These are phyloP conservation scores for Heterobasidion annosum DNA, from an alignment of 1,284 basidiomycete species.

Conservation along the genomic window DNA sequence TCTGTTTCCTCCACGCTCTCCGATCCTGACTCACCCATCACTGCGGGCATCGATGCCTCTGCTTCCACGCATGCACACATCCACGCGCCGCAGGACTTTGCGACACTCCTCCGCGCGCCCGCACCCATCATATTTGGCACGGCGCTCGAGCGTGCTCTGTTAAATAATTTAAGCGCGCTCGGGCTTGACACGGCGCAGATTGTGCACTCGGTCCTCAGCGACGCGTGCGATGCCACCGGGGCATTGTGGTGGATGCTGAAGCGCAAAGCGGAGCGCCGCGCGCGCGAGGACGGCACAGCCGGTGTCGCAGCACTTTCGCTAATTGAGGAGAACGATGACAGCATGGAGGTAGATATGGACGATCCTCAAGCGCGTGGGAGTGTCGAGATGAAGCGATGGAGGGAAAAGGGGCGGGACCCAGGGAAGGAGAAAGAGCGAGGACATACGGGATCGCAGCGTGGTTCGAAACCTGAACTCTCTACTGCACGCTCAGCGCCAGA, in stretches of 20 bases:
- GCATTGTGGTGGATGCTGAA: slow-evolving; percentile 97
- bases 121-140: slow-evolving; percentile 83
- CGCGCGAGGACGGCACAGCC: slow-evolving; percentile 29
- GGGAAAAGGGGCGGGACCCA: slow-evolving; percentile 6
- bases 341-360: slow-evolving; percentile 5
- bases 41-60: slow-evolving; percentile 31
- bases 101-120: slow-evolving; percentile 58
- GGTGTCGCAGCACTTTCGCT: slow-evolving; percentile 1
- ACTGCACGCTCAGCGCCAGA: slow-evolving; percentile 35
- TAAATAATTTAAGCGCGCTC: slow-evolving; percentile 67
- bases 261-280: slow-evolving; percentile 64
- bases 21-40: slow-evolving; percentile 41
- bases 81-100: slow-evolving; percentile 53
- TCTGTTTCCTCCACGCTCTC: slow-evolving; percentile 82
- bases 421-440: background rate
- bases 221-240: slow-evolving; percentile 90
- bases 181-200: slow-evolving; percentile 95
- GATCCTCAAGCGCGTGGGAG: slow-evolving; percentile 20
- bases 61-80: slow-evolving; percentile 5
- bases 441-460: background rate
- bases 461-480: background rate
- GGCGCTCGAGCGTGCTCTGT: slow-evolving; percentile 69
- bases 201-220: slow-evolving; percentile 82
- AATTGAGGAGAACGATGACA: slow-evolving; percentile 12
- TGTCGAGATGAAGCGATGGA: slow-evolving; percentile 13